Base-by-base conservation (phyloP, 108 stramenopile species). In the Cyclotella cryptica region DNA sequence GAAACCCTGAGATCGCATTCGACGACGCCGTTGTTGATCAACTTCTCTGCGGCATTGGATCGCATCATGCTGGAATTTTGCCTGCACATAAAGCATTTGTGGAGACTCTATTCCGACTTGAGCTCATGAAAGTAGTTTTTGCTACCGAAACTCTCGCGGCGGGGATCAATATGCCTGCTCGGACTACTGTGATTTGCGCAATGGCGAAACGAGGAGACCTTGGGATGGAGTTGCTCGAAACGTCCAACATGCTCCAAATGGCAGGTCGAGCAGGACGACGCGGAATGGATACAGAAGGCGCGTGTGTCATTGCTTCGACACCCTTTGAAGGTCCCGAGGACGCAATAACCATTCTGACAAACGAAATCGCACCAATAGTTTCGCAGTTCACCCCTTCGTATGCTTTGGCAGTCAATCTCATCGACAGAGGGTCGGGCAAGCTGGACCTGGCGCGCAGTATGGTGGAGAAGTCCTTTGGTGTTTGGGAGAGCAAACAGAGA, bases 111-210 rank as follows among this genome's bases (percentile, higher is more conserved):
- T 98, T 92, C 54, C 80, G 91, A 58, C 66, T 79, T 28, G 88
- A 92, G 15, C 81, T 96, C 4, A 91, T 97, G 84, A 96, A 93
- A 73, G 96, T 85, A 17, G 90, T 97, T 1, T 98, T 98, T 72
- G 97, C 97, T 0, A 98, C 98, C 0, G 98, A 98, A 72, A 98
- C 98, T 3, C 74, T 98, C 28, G 97, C 97, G 10, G 98, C 98
- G n/a, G 98, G 98, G 9, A 92, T 98, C 44, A 97, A 96, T 67
- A 85, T 84, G 86, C 90, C 90, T 0, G 93, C 93, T 3, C 73
- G 96, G 58, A 88, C 94, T 28, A 97, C 98, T 10, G 94, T 96
- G 15, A 90, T 98, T 19, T 91, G 95, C 27, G 77, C 90, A 6
- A 76, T 98, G 53, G 94, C 91, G 57, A 98, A 98, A 72, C 66